Conservation (phyloP, 306 rosid species). For the Ceratonia siliqua region DNA sequence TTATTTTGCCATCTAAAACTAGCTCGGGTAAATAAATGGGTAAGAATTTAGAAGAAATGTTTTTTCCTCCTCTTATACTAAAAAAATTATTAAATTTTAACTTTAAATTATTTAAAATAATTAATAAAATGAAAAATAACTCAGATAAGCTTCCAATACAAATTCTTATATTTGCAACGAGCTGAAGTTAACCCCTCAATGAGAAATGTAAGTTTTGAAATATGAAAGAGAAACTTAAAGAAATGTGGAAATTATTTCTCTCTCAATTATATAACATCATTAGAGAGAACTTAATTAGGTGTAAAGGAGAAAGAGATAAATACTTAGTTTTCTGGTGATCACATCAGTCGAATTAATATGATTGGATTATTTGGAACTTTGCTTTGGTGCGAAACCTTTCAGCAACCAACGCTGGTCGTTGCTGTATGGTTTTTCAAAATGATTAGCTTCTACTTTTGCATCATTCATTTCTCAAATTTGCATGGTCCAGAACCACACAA, state of each 20-base stretch:
- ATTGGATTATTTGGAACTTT: conserved; percentile 34
- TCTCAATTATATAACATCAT: background rate
- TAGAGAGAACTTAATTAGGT: background rate
- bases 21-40: too few relatives aligned
- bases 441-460: conserved; percentile 21
- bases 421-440: conserved; percentile 10
- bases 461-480: conserved; percentile 24
- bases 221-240: conserved; percentile 27
- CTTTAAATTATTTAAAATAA: too few relatives aligned
- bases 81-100: too few relatives aligned
- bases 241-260: background rate
- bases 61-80: too few relatives aligned
- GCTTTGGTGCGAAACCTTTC: conserved; percentile 15
- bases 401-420: conserved; percentile 1
- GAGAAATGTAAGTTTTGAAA: background rate
- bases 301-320: conserved; percentile 29
- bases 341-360: conserved; percentile 39
- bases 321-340: conserved; percentile 46
- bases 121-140: too few relatives aligned
- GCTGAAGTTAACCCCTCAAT: background rate
- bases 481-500: conserved; percentile 19
- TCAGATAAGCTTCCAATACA: background rate
- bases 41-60: too few relatives aligned
- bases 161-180: background rate
- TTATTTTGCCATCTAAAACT: too few relatives aligned